Evolutionary conservation across 2,329 filamentous ascomycete genomes (phyloP), one percentile per base, ranked within the genome.

Genomic region (Aspergillus sp.): DNA sequence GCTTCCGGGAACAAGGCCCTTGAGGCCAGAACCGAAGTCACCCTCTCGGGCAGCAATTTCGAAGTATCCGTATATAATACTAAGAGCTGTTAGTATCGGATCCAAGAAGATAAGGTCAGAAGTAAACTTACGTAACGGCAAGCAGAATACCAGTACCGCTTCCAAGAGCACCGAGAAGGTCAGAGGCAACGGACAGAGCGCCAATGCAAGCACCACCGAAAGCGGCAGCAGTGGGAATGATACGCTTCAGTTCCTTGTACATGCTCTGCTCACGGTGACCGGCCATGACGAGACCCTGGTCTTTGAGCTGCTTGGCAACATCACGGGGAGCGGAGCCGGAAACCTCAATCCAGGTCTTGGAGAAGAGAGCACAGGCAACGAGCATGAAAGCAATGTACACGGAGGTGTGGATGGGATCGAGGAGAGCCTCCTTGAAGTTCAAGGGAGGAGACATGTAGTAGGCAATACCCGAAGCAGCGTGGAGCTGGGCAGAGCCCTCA

Each of bases 311-410:
- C 84, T 98, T 98, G 65, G 93, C 93, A 59, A 98, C 94, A 67
- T 98, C 93, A 66, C 93, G 88, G 52, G 93, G 94, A 77, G 89
- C 91, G 55, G 91, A 96, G 65, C 93, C 94, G 35, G 93, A 97
- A 57, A 98, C 93, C 76, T 98, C 93, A 63, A 98, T 98, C 93
- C 93, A 98, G 47, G 94, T 98, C 88, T 98, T 98, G 74, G 90
- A 96, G 82, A 98, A 98, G 71, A 97, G 84, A 52, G 90, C 90
- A 68, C 93, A 98, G 59, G 94, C 94, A 63, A 89, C 86, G 50
- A 98, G 85, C 90, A 98, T 98, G 79, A 97, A 98, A 58, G 84
- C 80, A 59, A 97, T 89, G 77, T 98, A 98, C 66, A 95, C 81
- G 51, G 85, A 84, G 17, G 93, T 97, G 79, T 98, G 93, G 66